Evolutionary conservation across 768 basidiomycete genomes (phyloP).

Genomic region (Asterophora parasitica): DNA sequence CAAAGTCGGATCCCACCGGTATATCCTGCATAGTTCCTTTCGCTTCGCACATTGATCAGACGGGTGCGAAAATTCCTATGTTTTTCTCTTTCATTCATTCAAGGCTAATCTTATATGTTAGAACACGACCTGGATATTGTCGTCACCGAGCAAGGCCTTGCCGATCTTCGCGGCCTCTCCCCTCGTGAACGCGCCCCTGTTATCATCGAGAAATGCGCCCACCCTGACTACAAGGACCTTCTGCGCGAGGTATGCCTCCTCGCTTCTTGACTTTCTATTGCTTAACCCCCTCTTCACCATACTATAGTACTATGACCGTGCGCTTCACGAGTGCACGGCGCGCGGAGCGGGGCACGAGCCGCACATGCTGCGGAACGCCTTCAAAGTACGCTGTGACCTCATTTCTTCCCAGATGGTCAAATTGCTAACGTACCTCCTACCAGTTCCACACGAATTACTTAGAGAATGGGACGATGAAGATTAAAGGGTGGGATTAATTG

Average conservation of each 20-base stretch:
- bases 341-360: slow-evolving; percentile 43
- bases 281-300: no score
- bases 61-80: slow-evolving; percentile 25
- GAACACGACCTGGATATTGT: slow-evolving; percentile 46
- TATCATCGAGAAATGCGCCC: slow-evolving; percentile 45
- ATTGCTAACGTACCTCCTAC: neutral
- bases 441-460: slow-evolving; percentile 22
- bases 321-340: slow-evolving; percentile 38
- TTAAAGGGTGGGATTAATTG: slow-evolving; percentile 25
- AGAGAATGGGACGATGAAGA: slow-evolving; percentile 31
- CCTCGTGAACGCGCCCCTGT: slow-evolving; percentile 42
- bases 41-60: slow-evolving; percentile 43
- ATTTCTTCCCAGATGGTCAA: neutral
- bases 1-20: slow-evolving; percentile 44
- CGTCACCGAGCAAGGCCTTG: slow-evolving; percentile 46
- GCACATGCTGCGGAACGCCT: slow-evolving; percentile 36
- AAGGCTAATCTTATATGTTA: slow-evolving; percentile 5
- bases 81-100: no score
- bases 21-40: slow-evolving; percentile 49
- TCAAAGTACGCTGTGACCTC: slow-evolving; percentile 6
- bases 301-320: slow-evolving; percentile 37
- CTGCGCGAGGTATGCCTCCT: slow-evolving; percentile 28
- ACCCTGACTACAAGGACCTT: slow-evolving; percentile 40
- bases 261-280: slow-evolving; percentile 4
- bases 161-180: slow-evolving; percentile 41